phyloP scores from a whole-genome alignment of 352 stramenopile species.

The Phytophthora brassicae region DNA sequence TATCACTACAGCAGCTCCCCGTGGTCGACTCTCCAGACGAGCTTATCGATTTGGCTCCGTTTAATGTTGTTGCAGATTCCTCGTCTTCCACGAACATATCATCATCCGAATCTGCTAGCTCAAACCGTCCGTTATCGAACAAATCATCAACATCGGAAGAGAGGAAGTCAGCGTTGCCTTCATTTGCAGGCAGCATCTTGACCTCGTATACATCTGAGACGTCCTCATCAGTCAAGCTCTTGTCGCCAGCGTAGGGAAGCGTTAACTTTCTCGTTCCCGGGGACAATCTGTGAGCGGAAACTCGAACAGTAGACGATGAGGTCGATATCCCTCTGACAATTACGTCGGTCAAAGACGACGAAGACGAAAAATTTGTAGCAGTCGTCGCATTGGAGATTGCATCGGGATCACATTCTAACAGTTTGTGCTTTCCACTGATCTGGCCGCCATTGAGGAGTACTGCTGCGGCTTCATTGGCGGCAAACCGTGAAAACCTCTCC shows the following conservation, averaged over 20 bases:
- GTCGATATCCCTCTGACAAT: constrained; percentile 25
- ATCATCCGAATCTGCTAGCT: constrained; percentile 38
- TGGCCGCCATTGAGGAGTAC: constrained; percentile 36
- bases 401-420: constrained; percentile 43
- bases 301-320: constrained; percentile 24
- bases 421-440: constrained; percentile 30
- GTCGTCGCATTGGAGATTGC: constrained; percentile 32
- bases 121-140: constrained; percentile 26
- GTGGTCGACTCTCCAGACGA: constrained; percentile 49
- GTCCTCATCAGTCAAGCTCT: constrained; percentile 27
- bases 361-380: constrained; percentile 17
- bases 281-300: constrained; percentile 17
- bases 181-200: constrained; percentile 25
- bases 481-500: constrained; percentile 66
- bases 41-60: constrained; percentile 33
- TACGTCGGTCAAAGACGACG: constrained; percentile 27
- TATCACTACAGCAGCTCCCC: constrained; percentile 38
- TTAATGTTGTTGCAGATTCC: constrained; percentile 31
- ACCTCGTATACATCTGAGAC: constrained; percentile 31
- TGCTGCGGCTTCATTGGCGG: constrained; percentile 48
- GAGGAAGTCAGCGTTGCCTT: constrained; percentile 24
- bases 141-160: constrained; percentile 20
- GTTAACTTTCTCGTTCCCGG: constrained; percentile 16
- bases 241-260: constrained; percentile 28
- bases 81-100: constrained; percentile 27